These are phyloP conservation scores for Penicillium expansum DNA, from an alignment of 2,329 filamentous ascomycete genomes.

Conservation along the genomic window DNA sequence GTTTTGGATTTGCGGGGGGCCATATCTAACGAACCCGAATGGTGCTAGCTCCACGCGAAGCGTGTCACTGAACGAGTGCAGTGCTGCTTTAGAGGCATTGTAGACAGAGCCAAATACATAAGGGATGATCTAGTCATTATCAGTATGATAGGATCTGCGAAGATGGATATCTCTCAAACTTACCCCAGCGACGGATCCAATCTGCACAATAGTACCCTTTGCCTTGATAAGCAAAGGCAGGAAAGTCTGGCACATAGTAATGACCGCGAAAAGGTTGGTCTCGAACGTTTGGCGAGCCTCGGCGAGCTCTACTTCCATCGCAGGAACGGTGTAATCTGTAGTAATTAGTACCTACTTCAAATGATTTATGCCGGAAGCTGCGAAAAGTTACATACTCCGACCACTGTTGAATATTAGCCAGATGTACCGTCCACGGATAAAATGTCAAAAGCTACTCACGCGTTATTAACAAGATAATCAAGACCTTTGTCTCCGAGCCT, in stretches of 20 bases:
- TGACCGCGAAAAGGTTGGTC: conserved; percentile 58
- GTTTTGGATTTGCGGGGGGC: background rate
- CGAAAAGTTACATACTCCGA: conserved; percentile 27
- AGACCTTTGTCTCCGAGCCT: conserved; percentile 49
- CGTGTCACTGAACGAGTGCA: conserved; percentile 58
- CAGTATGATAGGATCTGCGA: background rate
- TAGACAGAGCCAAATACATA: conserved; percentile 51
- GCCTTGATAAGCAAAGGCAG: conserved; percentile 51
- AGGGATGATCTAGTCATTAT: conserved; percentile 35
- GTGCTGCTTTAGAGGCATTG: conserved; percentile 59
- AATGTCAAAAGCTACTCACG: conserved; percentile 30
- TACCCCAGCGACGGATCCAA: conserved; percentile 46
- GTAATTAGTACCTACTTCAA: background rate
- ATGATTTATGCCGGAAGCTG: background rate
- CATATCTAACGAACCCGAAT: conserved; percentile 34
- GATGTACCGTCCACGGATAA: background rate
- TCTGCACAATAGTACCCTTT: conserved; percentile 46
- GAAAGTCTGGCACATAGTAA: conserved; percentile 58
- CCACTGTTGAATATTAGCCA: conserved; percentile 19
- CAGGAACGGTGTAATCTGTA: conserved; percentile 57
- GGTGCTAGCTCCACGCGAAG: conserved; percentile 58
- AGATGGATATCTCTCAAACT: conserved; percentile 1
- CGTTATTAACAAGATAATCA: conserved; percentile 61
- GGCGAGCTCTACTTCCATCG: conserved; percentile 52
- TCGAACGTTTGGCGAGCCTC: conserved; percentile 51